Conservation (phyloP, 768 basidiomycete genomes). For the Tremella yokohamensis region DNA sequence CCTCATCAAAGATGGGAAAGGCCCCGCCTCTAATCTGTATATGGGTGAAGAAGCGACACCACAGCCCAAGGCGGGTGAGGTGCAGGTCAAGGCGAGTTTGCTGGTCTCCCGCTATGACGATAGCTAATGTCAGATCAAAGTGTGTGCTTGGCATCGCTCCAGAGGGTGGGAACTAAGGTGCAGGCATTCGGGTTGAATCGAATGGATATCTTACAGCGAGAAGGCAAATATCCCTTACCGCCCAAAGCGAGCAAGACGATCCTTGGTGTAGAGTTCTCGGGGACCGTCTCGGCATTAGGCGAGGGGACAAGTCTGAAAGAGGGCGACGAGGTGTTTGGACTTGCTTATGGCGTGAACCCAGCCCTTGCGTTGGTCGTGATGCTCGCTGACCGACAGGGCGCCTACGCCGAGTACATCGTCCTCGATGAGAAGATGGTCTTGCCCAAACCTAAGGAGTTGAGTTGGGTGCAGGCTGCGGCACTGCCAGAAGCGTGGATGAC, state of each 20-base stretch:
- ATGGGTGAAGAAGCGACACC: constrained; percentile 70
- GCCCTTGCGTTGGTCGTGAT: too few species aligned
- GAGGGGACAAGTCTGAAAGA: constrained; percentile 54
- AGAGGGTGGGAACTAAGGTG: constrained; percentile 54
- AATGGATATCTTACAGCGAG: constrained; percentile 66
- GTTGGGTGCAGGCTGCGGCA: constrained; percentile 79
- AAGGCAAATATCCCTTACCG: constrained; percentile 65
- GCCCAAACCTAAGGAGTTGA: constrained; percentile 68
- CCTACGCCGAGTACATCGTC: constrained; percentile 82
- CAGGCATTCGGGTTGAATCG: constrained; percentile 84
- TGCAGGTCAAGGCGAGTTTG: constrained; percentile 69
- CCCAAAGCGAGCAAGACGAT: constrained; percentile 66
- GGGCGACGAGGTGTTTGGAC: constrained; percentile 72
- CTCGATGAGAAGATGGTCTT: constrained; percentile 66
- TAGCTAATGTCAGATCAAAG: constrained; percentile 23
- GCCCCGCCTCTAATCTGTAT: constrained; percentile 72
- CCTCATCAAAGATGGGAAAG: constrained; percentile 70
- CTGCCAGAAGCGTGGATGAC: constrained; percentile 87
- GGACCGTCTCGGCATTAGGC: constrained; percentile 60
- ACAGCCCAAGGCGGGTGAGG: constrained; percentile 58
- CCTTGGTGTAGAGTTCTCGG: constrained; percentile 85
- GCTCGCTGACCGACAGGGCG: constrained; percentile 57
- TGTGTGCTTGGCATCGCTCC: not conserved
- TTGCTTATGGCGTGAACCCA: constrained; percentile 74
- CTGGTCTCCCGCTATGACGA: not conserved